Evolutionary conservation across 305 asterid species (phyloP), one percentile per base, ranked within the genome.

Genomic region (Fraxinus greggii): DNA sequence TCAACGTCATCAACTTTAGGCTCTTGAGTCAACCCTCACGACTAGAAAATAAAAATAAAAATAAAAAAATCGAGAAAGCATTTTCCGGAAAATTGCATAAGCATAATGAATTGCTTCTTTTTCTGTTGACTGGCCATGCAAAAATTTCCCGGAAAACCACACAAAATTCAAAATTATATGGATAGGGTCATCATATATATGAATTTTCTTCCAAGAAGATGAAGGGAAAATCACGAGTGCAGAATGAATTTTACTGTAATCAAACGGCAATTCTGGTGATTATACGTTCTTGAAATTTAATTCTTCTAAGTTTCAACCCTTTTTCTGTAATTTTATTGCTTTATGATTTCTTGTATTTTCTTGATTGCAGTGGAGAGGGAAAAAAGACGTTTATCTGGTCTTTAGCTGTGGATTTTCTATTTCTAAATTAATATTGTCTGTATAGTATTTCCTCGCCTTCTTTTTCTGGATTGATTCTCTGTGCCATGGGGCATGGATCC

Each of bases 201-300:
- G 9, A 10, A 12, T 28, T 70, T 74, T 76, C 40, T 86, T 86
- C 90, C 73, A 33, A 26, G 91, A 78, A 86, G 82, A 80, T 82
- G 77, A 84, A 79, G 13, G 48, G 80, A 33, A 83, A 78, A 77
- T 31, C 21, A 21, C 77, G 17, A 24, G 5, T 67, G 36, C 61
- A 45, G 51, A 23, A 65, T 24, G 33, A 24, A 31, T 36, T 63
- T 35, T 28, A 26, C 78, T 78, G 40, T 67, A 76, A 42, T 28
- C 35, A 48, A 35, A 78, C 35, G 38, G 32, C 31, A 17, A 32
- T 54, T 70, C 4, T 29, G 67, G 21, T 63, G 48, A 23, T 19
- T 10, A 28, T 10, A 28, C 35, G 74, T 69, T 69, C 75, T 26
- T 69, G 75, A 83, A 86, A 78, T 79, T 83, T 81, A 63, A 54